Evolutionary conservation across 1,284 basidiomycete species (phyloP).

Genomic region (Ustilago vetiveriae): DNA sequence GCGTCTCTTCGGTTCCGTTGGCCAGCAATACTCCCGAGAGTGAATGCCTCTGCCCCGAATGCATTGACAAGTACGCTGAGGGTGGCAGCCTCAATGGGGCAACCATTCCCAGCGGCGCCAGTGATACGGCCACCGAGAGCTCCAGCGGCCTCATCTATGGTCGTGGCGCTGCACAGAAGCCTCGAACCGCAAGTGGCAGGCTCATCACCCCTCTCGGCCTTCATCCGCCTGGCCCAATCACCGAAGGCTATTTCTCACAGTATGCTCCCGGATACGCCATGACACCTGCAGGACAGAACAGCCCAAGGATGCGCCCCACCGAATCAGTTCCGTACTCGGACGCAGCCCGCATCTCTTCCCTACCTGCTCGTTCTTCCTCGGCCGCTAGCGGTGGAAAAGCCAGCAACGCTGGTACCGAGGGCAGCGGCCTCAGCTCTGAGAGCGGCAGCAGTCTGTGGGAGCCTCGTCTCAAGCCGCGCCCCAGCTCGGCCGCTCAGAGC

Average conservation of each 20-base stretch:
- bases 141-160: conserved; percentile 47
- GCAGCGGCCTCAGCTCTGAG: conserved; percentile 44
- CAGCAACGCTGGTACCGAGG: conserved; percentile 45
- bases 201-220: conserved; percentile 55
- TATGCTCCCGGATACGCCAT: conserved; percentile 16
- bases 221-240: conserved; percentile 33
- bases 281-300: conserved; percentile 13
- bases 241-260: conserved; percentile 52
- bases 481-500: conserved; percentile 22
- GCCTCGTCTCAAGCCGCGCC: conserved; percentile 33
- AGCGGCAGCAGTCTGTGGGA: conserved; percentile 51
- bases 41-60: conserved; percentile 56
- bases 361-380: conserved; percentile 35
- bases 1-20: conserved; percentile 32
- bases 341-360: background rate
- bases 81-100: conserved; percentile 46
- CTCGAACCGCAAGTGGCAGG: conserved; percentile 54
- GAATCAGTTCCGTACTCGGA: conserved; percentile 7
- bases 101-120: conserved; percentile 58
- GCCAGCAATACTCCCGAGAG: conserved; percentile 49
- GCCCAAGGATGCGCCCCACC: conserved; percentile 15
- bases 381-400: conserved; percentile 39
- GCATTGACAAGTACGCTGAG: conserved; percentile 53
- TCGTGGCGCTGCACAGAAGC: conserved; percentile 38
- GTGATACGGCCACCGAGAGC: conserved; percentile 59